phyloP scores from a whole-genome alignment of 2,329 filamentous ascomycete species.

The Ampelomyces quisqualis region DNA sequence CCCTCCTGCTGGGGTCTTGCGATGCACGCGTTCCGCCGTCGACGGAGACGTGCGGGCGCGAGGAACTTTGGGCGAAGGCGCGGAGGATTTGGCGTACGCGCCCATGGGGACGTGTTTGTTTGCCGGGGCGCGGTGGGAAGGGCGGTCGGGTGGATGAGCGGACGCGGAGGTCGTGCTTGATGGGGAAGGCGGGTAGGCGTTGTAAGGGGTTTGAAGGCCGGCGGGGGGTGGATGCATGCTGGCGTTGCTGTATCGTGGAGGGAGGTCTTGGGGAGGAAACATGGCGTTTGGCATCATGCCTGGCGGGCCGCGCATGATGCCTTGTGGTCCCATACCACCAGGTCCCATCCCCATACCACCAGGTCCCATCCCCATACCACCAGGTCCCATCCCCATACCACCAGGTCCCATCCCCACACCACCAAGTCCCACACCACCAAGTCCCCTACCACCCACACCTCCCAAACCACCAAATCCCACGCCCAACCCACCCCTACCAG shows the following conservation, averaged over 20 bases:
- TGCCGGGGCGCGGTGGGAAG: no score
- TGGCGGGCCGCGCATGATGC: not conserved
- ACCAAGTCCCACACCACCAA: slow-evolving; percentile 2
- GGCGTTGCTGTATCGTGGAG: not conserved
- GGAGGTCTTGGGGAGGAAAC: not conserved
- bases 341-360: not conserved
- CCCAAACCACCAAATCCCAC: slow-evolving; percentile 1
- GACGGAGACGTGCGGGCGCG: slow-evolving; percentile 5
- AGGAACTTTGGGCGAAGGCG: not conserved
- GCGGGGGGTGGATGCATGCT: no score
- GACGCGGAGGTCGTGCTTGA: not conserved
- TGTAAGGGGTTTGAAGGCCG: slow-evolving; percentile 6
- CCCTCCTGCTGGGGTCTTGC: slow-evolving; percentile 1
- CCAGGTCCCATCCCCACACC: slow-evolving; percentile 3
- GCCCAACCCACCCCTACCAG: not conserved
- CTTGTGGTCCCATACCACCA: not conserved
- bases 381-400: not conserved
- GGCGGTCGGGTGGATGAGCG: slow-evolving; percentile 2
- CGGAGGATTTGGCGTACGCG: slow-evolving; percentile 9
- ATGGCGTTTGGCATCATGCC: slow-evolving; percentile 1
- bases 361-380: not conserved
- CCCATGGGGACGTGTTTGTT: slow-evolving; percentile 19
- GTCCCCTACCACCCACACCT: not conserved
- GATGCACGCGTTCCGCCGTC: slow-evolving; percentile 2
- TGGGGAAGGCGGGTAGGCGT: slow-evolving; percentile 4